These are phyloP conservation scores for Cercospora sp. DNA, from an alignment of 2,329 filamentous ascomycete species.

Conservation along the genomic window DNA sequence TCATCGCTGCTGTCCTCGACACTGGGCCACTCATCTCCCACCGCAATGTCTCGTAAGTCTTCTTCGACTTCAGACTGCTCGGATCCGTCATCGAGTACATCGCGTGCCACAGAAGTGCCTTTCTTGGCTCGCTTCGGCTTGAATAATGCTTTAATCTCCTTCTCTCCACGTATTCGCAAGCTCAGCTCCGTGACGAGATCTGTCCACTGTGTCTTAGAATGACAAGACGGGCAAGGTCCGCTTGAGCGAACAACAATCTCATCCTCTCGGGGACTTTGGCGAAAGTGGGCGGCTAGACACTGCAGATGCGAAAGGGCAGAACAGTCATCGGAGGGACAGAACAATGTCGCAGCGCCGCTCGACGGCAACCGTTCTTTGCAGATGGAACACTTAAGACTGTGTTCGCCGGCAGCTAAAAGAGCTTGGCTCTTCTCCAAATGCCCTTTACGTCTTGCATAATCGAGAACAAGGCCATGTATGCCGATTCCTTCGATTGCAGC, in stretches of 20 bases:
- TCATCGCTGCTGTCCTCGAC: conserved; percentile 34
- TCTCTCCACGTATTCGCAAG: conserved; percentile 67
- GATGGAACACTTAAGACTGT: conserved; percentile 47
- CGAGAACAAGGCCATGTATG: conserved; percentile 52
- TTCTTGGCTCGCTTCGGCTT: conserved; percentile 43
- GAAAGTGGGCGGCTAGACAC: conserved; percentile 57
- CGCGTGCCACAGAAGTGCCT: conserved; percentile 10
- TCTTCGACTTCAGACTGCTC: conserved; percentile 27
- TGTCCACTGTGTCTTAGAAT: conserved; percentile 64
- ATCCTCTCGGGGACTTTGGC: conserved; percentile 41
- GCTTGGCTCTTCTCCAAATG: conserved; percentile 55
- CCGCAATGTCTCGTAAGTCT: conserved; percentile 19
- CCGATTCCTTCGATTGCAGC: conserved; percentile 27
- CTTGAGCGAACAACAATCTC: conserved; percentile 53
- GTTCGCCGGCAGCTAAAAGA: conserved; percentile 43
- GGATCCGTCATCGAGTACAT: conserved; percentile 23
- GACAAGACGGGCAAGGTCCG: conserved; percentile 72
- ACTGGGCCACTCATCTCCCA: conserved; percentile 37
- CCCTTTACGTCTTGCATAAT: conserved; percentile 52
- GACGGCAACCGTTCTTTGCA: conserved; percentile 48
- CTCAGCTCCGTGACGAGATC: conserved; percentile 81
- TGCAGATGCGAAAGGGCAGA: conserved; percentile 54
- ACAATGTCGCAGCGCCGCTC: conserved; percentile 46
- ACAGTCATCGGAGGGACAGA: conserved; percentile 56
- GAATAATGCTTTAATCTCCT: conserved; percentile 69